Evolutionary conservation across 768 basidiomycete species (phyloP), one percentile per base, ranked within the genome.

Genomic region (Amanita fuliginea): DNA sequence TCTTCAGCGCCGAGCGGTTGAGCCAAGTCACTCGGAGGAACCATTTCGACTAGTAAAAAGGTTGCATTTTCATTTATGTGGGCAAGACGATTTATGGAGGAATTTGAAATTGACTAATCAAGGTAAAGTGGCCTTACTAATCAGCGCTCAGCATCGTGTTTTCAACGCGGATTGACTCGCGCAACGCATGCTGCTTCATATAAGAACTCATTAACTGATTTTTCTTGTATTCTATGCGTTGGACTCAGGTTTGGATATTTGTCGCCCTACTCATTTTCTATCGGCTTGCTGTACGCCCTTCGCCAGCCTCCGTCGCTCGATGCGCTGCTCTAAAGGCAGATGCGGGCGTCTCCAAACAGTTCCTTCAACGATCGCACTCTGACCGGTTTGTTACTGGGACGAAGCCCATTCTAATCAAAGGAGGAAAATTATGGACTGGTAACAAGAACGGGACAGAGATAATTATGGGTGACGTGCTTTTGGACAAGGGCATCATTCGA

Each of bases 401-500:
- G 2, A 69, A 68, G 44, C 70, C 86, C 1, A 70, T 77, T 4
- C 68, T 86, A 43, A 74, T 93, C 48, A 75, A 70, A 61, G 86
- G 90, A 54, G 90, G 81, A 21, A 86, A 71, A 24, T 75, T 95
- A 54, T 94, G 91, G 91, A 93, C 89, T 1, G 88, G 89, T 6
- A 60, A 64, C 19, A 59, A 78, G 22, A 78, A 84, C 37, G 89
- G 89, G 0, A 77, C 78, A 1, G 70, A 83, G 52, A 71, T 90
- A 22, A 47, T 87, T 34, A 62, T 64, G 4, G 83, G 78, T 1
- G 84, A 86, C 52, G 65, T 94, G 8, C 68, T 87, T 2, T 58
- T 96, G 34, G 78, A 86, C 55, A 76, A 75, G 43, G 86, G 84
- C 4, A 55, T 88, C 16, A 80, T 87, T 52, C 73, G 77, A 60